phyloP scores from a whole-genome alignment of 352 stramenopile genomes.

The Globisporangium uncinulatum region DNA sequence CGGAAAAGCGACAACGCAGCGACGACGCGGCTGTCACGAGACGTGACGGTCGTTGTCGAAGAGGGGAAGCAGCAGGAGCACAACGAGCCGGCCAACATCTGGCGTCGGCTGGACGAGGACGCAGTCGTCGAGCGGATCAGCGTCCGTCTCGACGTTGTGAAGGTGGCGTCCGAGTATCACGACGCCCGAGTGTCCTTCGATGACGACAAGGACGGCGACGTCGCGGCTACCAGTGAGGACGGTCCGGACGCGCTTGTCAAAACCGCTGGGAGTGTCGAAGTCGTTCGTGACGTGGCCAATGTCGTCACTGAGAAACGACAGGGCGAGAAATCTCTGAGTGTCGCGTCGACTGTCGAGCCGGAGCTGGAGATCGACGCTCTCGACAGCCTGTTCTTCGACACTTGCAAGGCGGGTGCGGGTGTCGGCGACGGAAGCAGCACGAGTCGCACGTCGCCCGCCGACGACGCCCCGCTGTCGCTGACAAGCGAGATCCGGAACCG shows the following conservation, averaged over 20 bases:
- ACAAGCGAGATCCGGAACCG: constrained; percentile 13
- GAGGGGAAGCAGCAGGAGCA: neutral
- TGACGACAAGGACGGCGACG: neutral
- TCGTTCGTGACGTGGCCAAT: neutral
- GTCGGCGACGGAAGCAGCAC: neutral
- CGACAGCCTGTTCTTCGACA: constrained; percentile 5
- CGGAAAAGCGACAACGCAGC: too few relatives aligned
- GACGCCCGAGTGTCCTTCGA: constrained; percentile 1
- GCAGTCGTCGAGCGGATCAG: constrained; percentile 16
- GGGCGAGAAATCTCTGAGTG: neutral
- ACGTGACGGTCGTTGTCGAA: too few relatives aligned
- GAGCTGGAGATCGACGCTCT: constrained; percentile 39
- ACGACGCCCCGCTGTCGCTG: constrained; percentile 9
- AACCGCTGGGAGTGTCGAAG: neutral
- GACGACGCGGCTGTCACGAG: too few relatives aligned
- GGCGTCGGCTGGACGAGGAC: constrained; percentile 3
- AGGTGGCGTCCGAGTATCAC: constrained; percentile 8
- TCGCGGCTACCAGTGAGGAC: neutral
- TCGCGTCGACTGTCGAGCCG: constrained; percentile 21
- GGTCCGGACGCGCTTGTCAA: neutral
- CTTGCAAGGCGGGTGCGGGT: constrained; percentile 1
- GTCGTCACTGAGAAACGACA: neutral
- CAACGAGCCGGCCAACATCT: constrained; percentile 11
- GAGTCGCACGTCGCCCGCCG: neutral
- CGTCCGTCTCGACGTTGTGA: constrained; percentile 8